phyloP scores from a whole-genome alignment of 495 filamentous ascomycete species.

The Podospora pseudocomata region DNA sequence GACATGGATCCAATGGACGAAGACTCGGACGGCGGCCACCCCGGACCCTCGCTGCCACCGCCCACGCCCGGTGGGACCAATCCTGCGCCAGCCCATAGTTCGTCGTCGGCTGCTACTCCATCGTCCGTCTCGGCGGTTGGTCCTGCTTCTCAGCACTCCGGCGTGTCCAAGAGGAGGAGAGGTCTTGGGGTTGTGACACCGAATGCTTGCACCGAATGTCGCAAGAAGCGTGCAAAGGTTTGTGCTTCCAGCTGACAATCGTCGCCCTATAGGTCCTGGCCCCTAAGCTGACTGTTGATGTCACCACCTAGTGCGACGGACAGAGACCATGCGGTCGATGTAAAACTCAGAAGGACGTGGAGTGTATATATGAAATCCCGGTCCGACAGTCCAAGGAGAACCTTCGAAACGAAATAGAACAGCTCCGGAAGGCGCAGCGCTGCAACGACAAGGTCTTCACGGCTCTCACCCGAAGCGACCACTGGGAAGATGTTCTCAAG shows the following conservation, averaged over 20 bases:
- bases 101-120: conserved; percentile 20
- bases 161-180: conserved; percentile 43
- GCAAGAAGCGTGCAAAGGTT: conserved; percentile 57
- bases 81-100: conserved; percentile 10
- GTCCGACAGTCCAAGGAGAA: conserved; percentile 54
- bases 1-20: conserved; percentile 31
- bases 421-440: conserved; percentile 44
- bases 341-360: conserved; percentile 43
- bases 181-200: conserved; percentile 52
- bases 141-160: conserved; percentile 7
- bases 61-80: conserved; percentile 15
- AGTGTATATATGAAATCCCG: conserved; percentile 53
- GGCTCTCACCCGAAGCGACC: conserved; percentile 42
- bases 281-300: background rate
- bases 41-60: conserved; percentile 11
- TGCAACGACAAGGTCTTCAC: conserved; percentile 45
- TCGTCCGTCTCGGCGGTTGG: conserved; percentile 9
- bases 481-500: conserved; percentile 46
- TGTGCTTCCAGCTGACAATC: conserved; percentile 8
- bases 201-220: conserved; percentile 56
- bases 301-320: conserved; percentile 47
- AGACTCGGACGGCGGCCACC: conserved; percentile 11
- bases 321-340: conserved; percentile 51
- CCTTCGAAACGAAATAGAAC: conserved; percentile 51
- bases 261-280: background rate